phyloP scores from a whole-genome alignment of 805 yeast genomes.

The Metschnikowia aberdeeniae region DNA sequence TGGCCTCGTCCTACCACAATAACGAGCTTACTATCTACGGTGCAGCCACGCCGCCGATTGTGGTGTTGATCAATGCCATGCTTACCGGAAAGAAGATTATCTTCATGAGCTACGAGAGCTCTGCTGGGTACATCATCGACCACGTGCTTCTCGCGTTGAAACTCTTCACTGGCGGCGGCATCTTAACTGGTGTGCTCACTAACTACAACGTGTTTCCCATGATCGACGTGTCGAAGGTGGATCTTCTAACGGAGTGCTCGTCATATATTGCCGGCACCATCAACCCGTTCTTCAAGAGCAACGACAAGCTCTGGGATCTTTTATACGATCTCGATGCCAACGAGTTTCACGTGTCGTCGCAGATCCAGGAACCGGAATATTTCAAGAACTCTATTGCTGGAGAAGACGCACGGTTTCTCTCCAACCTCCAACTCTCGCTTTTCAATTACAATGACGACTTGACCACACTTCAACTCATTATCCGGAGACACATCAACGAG shows the following conservation, averaged over 20 bases:
- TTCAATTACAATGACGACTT: slow-evolving; percentile 44
- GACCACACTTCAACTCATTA: slow-evolving; percentile 40
- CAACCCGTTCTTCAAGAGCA: slow-evolving; percentile 58
- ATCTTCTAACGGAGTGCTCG: slow-evolving; percentile 38
- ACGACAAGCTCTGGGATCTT: slow-evolving; percentile 54
- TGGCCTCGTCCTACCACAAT: slow-evolving; percentile 33
- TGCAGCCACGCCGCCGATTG: slow-evolving; percentile 45
- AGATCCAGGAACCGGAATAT: slow-evolving; percentile 17
- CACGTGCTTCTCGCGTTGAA: slow-evolving; percentile 36
- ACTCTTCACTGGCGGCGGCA: slow-evolving; percentile 41
- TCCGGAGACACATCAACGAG: slow-evolving; percentile 44
- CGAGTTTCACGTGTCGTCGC: slow-evolving; percentile 32
- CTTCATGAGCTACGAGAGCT: slow-evolving; percentile 36
- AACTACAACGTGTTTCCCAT: slow-evolving; percentile 51
- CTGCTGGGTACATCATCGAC: slow-evolving; percentile 40
- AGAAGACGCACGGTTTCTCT: slow-evolving; percentile 43
- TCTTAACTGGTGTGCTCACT: slow-evolving; percentile 37
- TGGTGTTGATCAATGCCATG: slow-evolving; percentile 34
- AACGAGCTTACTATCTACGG: slow-evolving; percentile 54
- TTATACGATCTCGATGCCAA: slow-evolving; percentile 57
- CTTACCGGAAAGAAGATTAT: slow-evolving; percentile 39
- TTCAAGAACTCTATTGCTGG: slow-evolving; percentile 36
- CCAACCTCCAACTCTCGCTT: slow-evolving; percentile 40
- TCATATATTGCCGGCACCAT: slow-evolving; percentile 62
- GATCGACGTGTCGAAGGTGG: slow-evolving; percentile 57